Base-by-base conservation (phyloP, 768 basidiomycete genomes). In the Pleurotus sapidus region DNA sequence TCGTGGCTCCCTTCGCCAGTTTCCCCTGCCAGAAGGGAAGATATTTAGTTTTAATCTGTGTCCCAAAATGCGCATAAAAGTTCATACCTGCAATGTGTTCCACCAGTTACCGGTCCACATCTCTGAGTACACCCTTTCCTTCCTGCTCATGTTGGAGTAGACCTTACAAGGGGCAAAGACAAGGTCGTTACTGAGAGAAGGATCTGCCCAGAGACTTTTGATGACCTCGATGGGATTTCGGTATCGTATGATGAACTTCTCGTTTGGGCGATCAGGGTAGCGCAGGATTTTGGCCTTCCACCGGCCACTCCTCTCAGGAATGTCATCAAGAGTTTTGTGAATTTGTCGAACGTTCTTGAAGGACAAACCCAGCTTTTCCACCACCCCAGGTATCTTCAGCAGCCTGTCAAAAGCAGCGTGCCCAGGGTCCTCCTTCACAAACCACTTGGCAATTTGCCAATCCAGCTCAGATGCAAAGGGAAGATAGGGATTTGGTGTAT, bases 41-140 rank as follows among this genome's bases (percentile, higher is more conserved):
- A 12, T 14, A 43, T 57, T 20, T 49, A 15, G n/a, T 42, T 48
- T 15, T 54, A 49, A 50, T 25, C 57, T 45, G 12, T n/a, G 12
- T 34, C 17, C 23, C 38, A 51, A 20, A 45, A 48, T 20, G 20
- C 20, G 20, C 20, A 20, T 20, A 20, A 48, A 23, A 9, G 8
- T 20, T 60, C 62, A 55, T 57, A 77, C 73, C 71, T 78, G 71
- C 20, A 64, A 59, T 17, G 63, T 61, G 61, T 65, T 62, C 74
- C 74, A 75, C 74, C 73, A 75, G 17, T 71, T 60, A 0, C 58
- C 69, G 0, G 71, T 74, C 63, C 68, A 71, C 70, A 75, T 75
- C 59, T 78, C 72, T 18, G 66, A 61, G 50, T 65, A 75, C 8
- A 70, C 55, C 3, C 67, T 61, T 1, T 61, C 64, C 5, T 61